A percentile compares a stretch with the other conserved stretches of the same genome.
Evolutionary conservation across 2,329 filamentous ascomycete species (phyloP).

Genomic region (Cytospora schulzeri): DNA sequence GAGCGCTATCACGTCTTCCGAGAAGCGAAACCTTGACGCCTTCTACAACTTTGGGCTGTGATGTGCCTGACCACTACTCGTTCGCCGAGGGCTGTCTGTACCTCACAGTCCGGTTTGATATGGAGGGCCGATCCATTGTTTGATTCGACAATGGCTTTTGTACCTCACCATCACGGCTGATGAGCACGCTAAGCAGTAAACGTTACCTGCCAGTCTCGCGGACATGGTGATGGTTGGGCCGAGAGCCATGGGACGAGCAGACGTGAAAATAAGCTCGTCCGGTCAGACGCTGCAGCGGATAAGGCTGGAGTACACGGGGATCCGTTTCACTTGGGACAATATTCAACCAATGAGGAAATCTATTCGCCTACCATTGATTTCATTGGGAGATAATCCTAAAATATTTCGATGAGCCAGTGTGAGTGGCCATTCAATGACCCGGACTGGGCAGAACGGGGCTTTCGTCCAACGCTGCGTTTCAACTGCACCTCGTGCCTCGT

Average conservation of each 20-base stretch:
- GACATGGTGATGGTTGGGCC: constrained; percentile 25
- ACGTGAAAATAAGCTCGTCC: constrained; percentile 27
- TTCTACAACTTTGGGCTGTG: not conserved
- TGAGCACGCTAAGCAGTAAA: constrained; percentile 31
- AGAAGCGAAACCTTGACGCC: constrained; percentile 17
- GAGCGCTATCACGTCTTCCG: not conserved
- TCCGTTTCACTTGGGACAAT: constrained; percentile 8
- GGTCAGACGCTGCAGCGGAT: constrained; percentile 21
- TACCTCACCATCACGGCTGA: not conserved
- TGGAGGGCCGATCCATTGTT: constrained; percentile 33
- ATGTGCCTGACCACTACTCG: not conserved
- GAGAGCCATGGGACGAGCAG: constrained; percentile 15
- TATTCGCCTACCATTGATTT: not conserved
- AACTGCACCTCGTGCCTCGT: not conserved
- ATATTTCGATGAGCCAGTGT: not conserved
- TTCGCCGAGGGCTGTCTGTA: not conserved
- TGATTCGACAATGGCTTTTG: constrained; percentile 36
- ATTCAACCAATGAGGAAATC: constrained; percentile 32
- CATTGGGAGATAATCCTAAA: constrained; percentile 31
- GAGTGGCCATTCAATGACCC: constrained; percentile 9
- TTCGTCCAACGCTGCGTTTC: constrained; percentile 3
- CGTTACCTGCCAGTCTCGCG: constrained; percentile 5
- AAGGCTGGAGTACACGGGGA: constrained; percentile 29
- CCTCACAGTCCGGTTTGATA: not conserved
- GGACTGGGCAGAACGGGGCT: not conserved